Percentiles rank a stretch among this genome's conserved stretches.
phyloP scores from a whole-genome alignment of 768 basidiomycete species.

The Sistotremastrum suecicum region DNA sequence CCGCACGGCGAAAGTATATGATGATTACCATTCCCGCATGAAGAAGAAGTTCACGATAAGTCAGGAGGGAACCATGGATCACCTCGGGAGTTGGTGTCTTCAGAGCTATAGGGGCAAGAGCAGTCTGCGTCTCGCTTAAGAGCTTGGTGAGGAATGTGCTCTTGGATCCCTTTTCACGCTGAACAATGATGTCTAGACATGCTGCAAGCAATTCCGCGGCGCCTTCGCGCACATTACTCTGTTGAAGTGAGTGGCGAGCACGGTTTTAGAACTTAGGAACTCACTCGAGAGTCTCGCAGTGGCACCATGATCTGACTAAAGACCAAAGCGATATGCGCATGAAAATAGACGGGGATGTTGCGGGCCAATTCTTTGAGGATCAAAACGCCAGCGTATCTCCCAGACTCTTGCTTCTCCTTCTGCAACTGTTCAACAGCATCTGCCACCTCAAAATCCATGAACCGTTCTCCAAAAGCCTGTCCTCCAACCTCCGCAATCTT shows the following conservation, averaged over 20 bases:
- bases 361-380: constrained; percentile 88
- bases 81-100: constrained; percentile 73
- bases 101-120: constrained; percentile 31
- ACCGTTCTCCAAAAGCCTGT: constrained; percentile 69
- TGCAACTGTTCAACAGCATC: constrained; percentile 71
- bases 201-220: constrained; percentile 89
- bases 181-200: constrained; percentile 76
- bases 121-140: constrained; percentile 67
- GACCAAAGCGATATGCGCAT: constrained; percentile 74
- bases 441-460: constrained; percentile 83
- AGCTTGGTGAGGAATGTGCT: constrained; percentile 64
- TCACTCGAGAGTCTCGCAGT: constrained; percentile 70
- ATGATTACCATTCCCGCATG: constrained; percentile 83
- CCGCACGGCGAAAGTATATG: neutral
- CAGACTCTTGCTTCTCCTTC: constrained; percentile 56
- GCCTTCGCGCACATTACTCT: constrained; percentile 74
- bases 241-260: neutral
- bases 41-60: constrained; percentile 79
- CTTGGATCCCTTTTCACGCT: constrained; percentile 52
- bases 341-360: constrained; percentile 78
- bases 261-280: constrained; percentile 3
- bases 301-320: constrained; percentile 90
- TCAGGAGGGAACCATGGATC: constrained; percentile 85
- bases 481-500: constrained; percentile 77
- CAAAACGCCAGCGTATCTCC: constrained; percentile 86